Evolutionary conservation across 1,139 yeast species (phyloP).

Genomic region (Wickerhamomyces sp.): DNA sequence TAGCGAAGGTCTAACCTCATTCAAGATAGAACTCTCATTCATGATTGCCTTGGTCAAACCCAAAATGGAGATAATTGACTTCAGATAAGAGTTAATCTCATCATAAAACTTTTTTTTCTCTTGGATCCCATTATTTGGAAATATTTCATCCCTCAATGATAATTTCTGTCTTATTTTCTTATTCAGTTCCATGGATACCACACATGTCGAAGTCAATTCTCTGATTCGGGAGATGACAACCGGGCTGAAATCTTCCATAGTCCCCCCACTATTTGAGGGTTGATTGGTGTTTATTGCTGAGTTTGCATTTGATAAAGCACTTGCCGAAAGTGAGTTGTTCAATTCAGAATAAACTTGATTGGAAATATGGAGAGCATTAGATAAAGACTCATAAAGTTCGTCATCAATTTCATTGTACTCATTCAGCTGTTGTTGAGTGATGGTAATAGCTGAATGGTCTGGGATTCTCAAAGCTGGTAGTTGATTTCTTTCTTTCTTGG

Average conservation of each 20-base stretch:
- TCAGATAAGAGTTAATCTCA: conserved; percentile 76
- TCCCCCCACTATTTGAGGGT: conserved; percentile 1
- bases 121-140: conserved; percentile 41
- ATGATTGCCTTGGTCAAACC: conserved; percentile 82
- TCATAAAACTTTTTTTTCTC: conserved; percentile 78
- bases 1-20: conserved; percentile 75
- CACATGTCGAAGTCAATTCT: conserved; percentile 76
- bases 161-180: conserved; percentile 53
- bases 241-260: not conserved
- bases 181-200: conserved; percentile 75
- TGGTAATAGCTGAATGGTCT: conserved; percentile 13
- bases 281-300: conserved; percentile 13
- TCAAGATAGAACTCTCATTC: conserved; percentile 71
- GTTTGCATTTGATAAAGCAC: conserved; percentile 38
- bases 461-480: conserved; percentile 20
- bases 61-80: conserved; percentile 75
- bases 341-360: conserved; percentile 76
- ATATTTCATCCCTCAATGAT: conserved; percentile 42
- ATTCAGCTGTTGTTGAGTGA: conserved; percentile 28
- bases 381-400: conserved; percentile 69
- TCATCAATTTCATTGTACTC: conserved; percentile 58
- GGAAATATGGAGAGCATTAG: conserved; percentile 70
- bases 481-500: conserved; percentile 9
- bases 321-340: conserved; percentile 68
- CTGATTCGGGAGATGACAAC: conserved; percentile 48